Percentiles rank a stretch among this genome's conserved stretches.
Evolutionary conservation across 768 basidiomycete species (phyloP).

Genomic region (Sarcodon sp.): DNA sequence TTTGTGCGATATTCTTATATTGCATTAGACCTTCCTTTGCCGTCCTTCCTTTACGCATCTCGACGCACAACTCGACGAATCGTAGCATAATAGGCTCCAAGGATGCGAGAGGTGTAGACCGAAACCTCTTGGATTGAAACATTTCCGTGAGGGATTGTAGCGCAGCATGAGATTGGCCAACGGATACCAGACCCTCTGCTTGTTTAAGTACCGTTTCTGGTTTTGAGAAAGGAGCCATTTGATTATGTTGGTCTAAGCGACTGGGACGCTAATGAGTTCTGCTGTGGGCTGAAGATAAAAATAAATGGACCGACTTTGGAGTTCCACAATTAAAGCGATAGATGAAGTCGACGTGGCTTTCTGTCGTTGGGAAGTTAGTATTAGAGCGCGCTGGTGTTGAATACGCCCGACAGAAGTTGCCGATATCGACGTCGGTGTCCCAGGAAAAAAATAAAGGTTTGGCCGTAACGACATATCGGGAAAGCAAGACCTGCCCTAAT

Average conservation of each 20-base stretch:
- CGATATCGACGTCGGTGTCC: not conserved
- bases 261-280: not conserved
- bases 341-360: not conserved
- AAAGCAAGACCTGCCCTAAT: slow-evolving; percentile 7
- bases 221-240: slow-evolving; percentile 85
- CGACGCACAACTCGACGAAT: slow-evolving; percentile 93
- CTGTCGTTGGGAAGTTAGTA: not conserved
- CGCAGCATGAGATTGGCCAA: slow-evolving; percentile 83
- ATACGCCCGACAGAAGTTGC: not conserved
- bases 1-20: slow-evolving; percentile 97
- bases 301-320: too few relatives aligned
- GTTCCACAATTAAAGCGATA: not conserved
- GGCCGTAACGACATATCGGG: not conserved
- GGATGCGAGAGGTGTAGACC: slow-evolving; percentile 75
- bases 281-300: too few relatives aligned
- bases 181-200: slow-evolving; percentile 88
- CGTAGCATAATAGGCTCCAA: slow-evolving; percentile 94
- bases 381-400: not conserved
- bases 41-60: slow-evolving; percentile 85
- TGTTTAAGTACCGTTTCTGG: slow-evolving; percentile 87
- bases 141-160: slow-evolving; percentile 85
- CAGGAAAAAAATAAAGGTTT: not conserved
- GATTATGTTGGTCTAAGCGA: slow-evolving; percentile 4
- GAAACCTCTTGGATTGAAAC: slow-evolving; percentile 89
- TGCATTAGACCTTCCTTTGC: slow-evolving; percentile 95